phyloP scores from a whole-genome alignment of 768 basidiomycete species.

The Antrodiella citrinella region DNA sequence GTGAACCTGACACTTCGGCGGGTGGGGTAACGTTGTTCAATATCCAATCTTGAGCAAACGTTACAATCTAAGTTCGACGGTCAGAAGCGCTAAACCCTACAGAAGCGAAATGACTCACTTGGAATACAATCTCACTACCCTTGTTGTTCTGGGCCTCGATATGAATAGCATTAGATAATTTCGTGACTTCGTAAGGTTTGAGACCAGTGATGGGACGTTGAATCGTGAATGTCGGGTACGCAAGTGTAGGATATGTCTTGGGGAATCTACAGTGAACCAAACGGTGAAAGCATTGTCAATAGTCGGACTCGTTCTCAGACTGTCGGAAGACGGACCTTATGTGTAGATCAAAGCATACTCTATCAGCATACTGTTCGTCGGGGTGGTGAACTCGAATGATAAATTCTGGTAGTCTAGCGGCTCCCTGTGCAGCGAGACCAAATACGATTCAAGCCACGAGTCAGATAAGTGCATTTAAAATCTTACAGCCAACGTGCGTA shows the following conservation, averaged over 20 bases:
- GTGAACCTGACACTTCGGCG: slow-evolving; percentile 55
- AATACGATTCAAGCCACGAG: neutral
- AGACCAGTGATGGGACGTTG: slow-evolving; percentile 60
- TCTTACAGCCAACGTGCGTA: slow-evolving; percentile 29
- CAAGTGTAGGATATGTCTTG: slow-evolving; percentile 72
- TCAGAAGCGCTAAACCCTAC: neutral
- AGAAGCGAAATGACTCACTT: slow-evolving; percentile 33
- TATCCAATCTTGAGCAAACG: slow-evolving; percentile 67
- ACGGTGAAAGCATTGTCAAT: slow-evolving; percentile 1
- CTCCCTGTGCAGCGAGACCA: slow-evolving; percentile 37
- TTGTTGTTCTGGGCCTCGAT: slow-evolving; percentile 55
- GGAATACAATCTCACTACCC: slow-evolving; percentile 74
- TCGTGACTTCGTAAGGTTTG: slow-evolving; percentile 44
- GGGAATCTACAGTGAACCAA: slow-evolving; percentile 51
- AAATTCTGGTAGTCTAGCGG: slow-evolving; percentile 65
- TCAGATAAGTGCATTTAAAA: slow-evolving; percentile 2
- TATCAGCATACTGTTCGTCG: slow-evolving; percentile 43
- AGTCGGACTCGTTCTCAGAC: too few relatives aligned
- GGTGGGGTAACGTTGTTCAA: slow-evolving; percentile 45
- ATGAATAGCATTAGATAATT: slow-evolving; percentile 52
- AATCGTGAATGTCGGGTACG: slow-evolving; percentile 59
- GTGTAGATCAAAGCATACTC: slow-evolving; percentile 59
- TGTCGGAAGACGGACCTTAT: slow-evolving; percentile 44
- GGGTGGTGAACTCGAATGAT: slow-evolving; percentile 66
- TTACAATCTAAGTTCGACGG: slow-evolving; percentile 44